Conservation (phyloP, 139 green algal genomes). For the Eudorina sp. region DNA sequence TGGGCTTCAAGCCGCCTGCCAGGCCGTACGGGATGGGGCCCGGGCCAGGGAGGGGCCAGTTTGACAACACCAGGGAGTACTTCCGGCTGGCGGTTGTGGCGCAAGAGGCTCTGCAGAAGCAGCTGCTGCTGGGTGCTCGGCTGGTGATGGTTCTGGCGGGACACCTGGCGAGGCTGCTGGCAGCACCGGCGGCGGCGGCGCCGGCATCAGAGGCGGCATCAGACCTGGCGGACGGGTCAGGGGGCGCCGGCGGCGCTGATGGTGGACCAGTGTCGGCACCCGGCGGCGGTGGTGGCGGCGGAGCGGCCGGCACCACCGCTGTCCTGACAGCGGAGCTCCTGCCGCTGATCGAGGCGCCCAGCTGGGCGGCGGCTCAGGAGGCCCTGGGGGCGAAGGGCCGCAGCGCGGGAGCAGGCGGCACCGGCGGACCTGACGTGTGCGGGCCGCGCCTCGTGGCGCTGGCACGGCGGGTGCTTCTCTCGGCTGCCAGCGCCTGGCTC, state of each 20-base stretch:
- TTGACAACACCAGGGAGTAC: not conserved
- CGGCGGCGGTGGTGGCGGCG: not conserved
- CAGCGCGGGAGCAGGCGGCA: not conserved
- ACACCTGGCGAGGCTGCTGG: constrained; percentile 14
- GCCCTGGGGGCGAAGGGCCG: not conserved
- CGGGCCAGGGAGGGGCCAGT: not conserved
- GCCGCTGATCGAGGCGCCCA: constrained; percentile 17
- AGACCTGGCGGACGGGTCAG: not conserved
- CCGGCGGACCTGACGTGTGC: not conserved
- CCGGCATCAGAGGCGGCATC: not conserved
- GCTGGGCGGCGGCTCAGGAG: not conserved
- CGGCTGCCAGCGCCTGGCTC: not conserved
- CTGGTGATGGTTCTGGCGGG: constrained; percentile 22
- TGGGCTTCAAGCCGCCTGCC: not conserved
- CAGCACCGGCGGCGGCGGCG: not conserved
- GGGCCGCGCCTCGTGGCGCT: not conserved
- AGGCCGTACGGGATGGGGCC: not conserved
- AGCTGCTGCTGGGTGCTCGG: constrained; percentile 10
- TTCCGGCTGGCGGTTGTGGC: not conserved
- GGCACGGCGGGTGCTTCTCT: constrained; percentile 6
- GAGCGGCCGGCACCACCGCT: not conserved
- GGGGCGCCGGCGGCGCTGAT: not conserved
- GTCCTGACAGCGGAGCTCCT: constrained; percentile 19
- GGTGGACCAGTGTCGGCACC: too few relatives aligned
- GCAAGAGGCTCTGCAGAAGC: not conserved